Conservation (phyloP, 2,329 filamentous ascomycete species). For the Aspergillus luchuensis region DNA sequence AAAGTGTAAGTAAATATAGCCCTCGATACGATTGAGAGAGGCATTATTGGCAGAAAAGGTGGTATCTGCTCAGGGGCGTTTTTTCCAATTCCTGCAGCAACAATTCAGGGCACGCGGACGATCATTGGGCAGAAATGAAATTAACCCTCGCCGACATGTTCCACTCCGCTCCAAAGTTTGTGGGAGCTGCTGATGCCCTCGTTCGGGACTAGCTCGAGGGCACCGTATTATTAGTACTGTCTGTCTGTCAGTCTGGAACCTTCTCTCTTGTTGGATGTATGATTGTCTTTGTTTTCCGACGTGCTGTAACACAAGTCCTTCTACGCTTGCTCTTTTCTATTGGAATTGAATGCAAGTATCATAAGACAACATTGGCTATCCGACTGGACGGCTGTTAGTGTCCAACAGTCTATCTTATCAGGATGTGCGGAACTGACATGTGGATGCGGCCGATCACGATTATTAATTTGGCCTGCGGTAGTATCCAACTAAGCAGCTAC, state of each 20-base stretch:
- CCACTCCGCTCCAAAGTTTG: neutral
- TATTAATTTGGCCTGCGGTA: neutral
- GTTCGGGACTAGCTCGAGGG: constrained; percentile 1
- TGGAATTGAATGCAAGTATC: too few relatives aligned
- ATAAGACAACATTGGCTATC: too few relatives aligned
- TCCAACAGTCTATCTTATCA: neutral
- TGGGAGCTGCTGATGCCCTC: neutral
- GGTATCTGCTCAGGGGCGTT: neutral
- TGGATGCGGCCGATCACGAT: neutral
- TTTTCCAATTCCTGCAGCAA: neutral
- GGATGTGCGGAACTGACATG: neutral
- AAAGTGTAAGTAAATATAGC: neutral
- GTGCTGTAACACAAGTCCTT: too few relatives aligned
- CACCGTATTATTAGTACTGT: too few relatives aligned
- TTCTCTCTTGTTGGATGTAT: too few relatives aligned
- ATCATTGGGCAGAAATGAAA: constrained; percentile 4
- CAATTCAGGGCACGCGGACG: neutral
- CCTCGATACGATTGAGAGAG: neutral
- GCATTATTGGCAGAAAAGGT: neutral
- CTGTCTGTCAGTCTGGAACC: too few relatives aligned
- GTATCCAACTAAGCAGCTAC: neutral
- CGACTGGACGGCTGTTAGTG: too few relatives aligned
- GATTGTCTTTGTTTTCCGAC: too few relatives aligned
- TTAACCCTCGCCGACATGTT: constrained; percentile 1
- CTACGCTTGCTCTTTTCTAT: too few relatives aligned